Evolutionary conservation across 176 grass and related monocot genomes (phyloP), one percentile per base, ranked within the genome.

Genomic region (Rhynchospora pubera): DNA sequence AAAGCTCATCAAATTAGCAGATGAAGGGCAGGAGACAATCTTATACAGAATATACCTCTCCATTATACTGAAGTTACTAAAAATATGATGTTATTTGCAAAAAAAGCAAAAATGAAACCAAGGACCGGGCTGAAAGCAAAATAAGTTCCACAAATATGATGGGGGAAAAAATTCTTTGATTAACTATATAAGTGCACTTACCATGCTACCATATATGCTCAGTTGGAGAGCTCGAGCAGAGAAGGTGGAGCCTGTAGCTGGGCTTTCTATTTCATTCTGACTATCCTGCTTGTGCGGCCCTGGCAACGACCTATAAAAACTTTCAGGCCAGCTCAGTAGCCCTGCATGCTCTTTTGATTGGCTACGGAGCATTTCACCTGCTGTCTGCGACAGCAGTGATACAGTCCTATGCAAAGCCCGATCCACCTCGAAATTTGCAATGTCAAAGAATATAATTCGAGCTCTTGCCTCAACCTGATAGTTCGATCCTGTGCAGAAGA

Each of bases 131-230:
- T 9, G 45, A 46, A 70, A 47, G n/a, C 28, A 62, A 13, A 9
- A 77, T 24, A 84, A 6, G 24, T n/a, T 62, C n/a, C 16, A 44
- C 34, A 70, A 66, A 50, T 65, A 39, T 79, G 19, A 56, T 57
- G 59, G 13, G 18, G 19, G 43, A 43, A 42, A 58, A 39, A 39
- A 39, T 39, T 14, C 62, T 84, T 1, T 9, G 34, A 44, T 58
- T 22, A 21, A 46, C 59, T 78, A 39, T 50, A 42, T 1, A 48
- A 8, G 19, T 15, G 34, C 7, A 68, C 78, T 15, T 82, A 98
- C 95, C 92, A 88, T 93, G 88, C 92, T 91, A 28, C 95, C 95
- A 32, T 94, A 97, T 75, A 89, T 94, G 90, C 92, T 97, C 83
- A 97, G 53, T 32, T 94, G 86, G 83, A 97, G 69, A 28, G 95